Percentiles rank a stretch among this genome's conserved stretches.
These are phyloP conservation scores for Pestalotiopsis sp. DNA, from an alignment of 2,329 filamentous ascomycete species.

Conservation along the genomic window DNA sequence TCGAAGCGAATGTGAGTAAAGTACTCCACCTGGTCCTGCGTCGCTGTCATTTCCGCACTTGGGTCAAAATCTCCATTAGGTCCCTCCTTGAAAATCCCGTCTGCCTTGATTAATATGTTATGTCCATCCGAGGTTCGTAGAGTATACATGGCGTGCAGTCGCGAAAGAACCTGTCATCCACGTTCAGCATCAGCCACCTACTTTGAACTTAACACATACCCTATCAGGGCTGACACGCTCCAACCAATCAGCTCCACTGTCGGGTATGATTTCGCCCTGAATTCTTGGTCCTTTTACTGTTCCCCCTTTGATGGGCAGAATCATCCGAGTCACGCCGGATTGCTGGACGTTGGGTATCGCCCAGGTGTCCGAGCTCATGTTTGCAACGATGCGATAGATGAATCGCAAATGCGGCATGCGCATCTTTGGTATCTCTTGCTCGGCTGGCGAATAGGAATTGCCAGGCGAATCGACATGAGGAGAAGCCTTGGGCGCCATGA, in stretches of 20 bases:
- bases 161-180: conserved; percentile 9
- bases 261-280: conserved; percentile 21
- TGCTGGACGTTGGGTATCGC: conserved; percentile 20
- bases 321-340: conserved; percentile 18
- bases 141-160: conserved; percentile 23
- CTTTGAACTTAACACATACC: conserved; percentile 1
- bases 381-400: conserved; percentile 24
- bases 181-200: no score
- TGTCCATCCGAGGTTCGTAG: conserved; percentile 23
- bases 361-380: conserved; percentile 20
- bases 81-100: conserved; percentile 14
- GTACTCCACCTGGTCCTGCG: conserved; percentile 25
- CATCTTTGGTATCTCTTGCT: conserved; percentile 18
- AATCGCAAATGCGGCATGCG: conserved; percentile 24
- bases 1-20: conserved; percentile 26
- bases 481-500: background rate
- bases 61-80: background rate
- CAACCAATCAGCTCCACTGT: conserved; percentile 26
- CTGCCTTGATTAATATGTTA: conserved; percentile 22
- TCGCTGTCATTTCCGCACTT: conserved; percentile 3
- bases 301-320: conserved; percentile 24
- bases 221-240: conserved; percentile 18
- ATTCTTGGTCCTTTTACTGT: conserved; percentile 21
- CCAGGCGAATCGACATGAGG: conserved; percentile 14
- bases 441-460: conserved; percentile 9